phyloP scores from a whole-genome alignment of 495 filamentous ascomycete species.

The Daldinia childiae region DNA sequence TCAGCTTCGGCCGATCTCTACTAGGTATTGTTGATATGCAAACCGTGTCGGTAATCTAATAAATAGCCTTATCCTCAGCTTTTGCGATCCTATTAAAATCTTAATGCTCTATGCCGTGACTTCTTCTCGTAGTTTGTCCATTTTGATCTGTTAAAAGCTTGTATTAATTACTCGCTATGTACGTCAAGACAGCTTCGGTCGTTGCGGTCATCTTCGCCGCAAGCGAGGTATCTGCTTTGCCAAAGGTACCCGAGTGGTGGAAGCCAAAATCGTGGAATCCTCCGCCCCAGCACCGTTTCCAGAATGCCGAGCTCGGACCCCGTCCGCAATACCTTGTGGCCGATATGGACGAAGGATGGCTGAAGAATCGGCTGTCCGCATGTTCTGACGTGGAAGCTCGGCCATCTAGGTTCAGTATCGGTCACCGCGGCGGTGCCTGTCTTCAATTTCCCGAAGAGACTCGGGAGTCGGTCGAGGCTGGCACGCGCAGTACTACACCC shows the following conservation, averaged over 20 bases:
- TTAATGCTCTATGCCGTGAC: not conserved
- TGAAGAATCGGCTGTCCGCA: slow-evolving; percentile 64
- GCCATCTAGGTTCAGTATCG: slow-evolving; percentile 61
- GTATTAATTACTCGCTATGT: slow-evolving; percentile 28
- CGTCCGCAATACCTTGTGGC: slow-evolving; percentile 68
- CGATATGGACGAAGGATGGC: slow-evolving; percentile 64
- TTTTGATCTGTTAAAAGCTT: not conserved
- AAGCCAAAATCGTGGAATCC: slow-evolving; percentile 17
- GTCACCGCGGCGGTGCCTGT: slow-evolving; percentile 66
- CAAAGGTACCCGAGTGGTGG: slow-evolving; percentile 14
- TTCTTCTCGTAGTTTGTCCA: not conserved
- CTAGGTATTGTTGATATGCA: too few species aligned
- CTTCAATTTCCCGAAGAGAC: slow-evolving; percentile 72
- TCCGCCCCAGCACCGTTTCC: slow-evolving; percentile 42
- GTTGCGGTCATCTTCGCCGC: slow-evolving; percentile 35
- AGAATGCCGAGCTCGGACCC: slow-evolving; percentile 60
- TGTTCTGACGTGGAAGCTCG: slow-evolving; percentile 59
- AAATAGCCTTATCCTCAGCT: slow-evolving; percentile 22
- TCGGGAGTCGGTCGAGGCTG: slow-evolving; percentile 60
- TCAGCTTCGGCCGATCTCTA: slow-evolving; percentile 24
- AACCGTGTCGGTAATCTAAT: slow-evolving; percentile 2
- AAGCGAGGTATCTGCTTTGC: slow-evolving; percentile 33
- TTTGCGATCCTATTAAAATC: not conserved
- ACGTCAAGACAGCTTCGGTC: slow-evolving; percentile 25
- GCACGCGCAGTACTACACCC: slow-evolving; percentile 50